Evolutionary conservation across 768 basidiomycete genomes (phyloP), one percentile per base, ranked within the genome.

Genomic region (Trametopsis cervina): DNA sequence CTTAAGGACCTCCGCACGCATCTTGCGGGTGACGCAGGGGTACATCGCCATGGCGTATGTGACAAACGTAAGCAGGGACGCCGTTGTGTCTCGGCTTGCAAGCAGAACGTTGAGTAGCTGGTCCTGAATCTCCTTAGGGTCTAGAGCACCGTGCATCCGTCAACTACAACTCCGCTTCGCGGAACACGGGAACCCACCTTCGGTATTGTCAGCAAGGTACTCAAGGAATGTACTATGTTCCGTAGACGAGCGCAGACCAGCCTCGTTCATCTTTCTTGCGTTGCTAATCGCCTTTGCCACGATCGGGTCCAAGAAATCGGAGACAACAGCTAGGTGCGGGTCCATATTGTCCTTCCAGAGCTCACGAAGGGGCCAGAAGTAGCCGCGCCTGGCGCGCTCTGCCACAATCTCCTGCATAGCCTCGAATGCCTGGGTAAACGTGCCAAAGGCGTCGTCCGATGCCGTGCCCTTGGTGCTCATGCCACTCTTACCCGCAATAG

Each of bases 1-100:
- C 10, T 72, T 62, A 5, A 83, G 59, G 3, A 87, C 76, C 60
- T 90, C 87, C 1, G 69, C 66, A 11, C 81, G 77, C 47, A 88
- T 67, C 44, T 67, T 70, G 15, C 60, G 55, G 13, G 72, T 61
- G 21, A 85, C 68, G 0, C 80, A 70, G 1, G 85, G 86, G 58
- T 84, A 70, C 39, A 78, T 66, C 4, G 83, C 78, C 63, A 89
- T 71, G 50, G 83, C 74, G 61, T 91, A 89, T 4, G 78, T 78
- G 44, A 78, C 70, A 54, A 71, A 87, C 15, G 86, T 88, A 51
- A 90, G 58, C 2, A 81, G 68, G 47, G 78, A 79, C 18, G 86
- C 77, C 0, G 87, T 88, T 27, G 89, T 89, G 65, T 92, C 89
- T 46, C 89, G 67, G 20, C 85, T 76, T 4, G 89, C 89, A 10